Evolutionary conservation across 75 land plant genomes (phyloP), one percentile per base, ranked within the genome.

Genomic region (Cryptomeria japonica): DNA sequence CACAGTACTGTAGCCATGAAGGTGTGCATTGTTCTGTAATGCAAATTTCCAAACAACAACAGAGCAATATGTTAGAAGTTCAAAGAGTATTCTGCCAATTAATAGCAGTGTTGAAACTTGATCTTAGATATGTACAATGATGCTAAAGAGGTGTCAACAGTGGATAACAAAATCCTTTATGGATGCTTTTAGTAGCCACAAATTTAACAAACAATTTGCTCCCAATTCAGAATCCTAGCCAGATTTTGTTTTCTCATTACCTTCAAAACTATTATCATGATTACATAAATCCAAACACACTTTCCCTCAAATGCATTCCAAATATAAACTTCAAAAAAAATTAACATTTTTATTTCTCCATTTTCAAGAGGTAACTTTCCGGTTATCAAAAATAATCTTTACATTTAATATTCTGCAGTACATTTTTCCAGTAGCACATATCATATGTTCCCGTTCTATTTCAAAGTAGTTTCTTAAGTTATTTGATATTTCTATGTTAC

Each of bases 1-100:
- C 90, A 83, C 31, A 84, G 92, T 87, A 73, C 88, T 89, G 88
- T 86, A 91, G 16, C 92, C 92, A 51, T 89, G 87, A 64, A 91
- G 90, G 87, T 85, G 75, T 39, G 89, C 90, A 56, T 86, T 89
- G 85, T 91, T 91, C 92, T 91, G 88, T 37, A 89, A 42, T 25
- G 73, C 83, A 83, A 73, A 32, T 46, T n/a, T 49, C 53, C 38
- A 19, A 85, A 3, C 53, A 88, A 36, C 34, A 37, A 38, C 16
- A 84, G 18, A 15, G 31, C 31, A 22, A 32, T 38, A 19, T 18
- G 18, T 22, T 39, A 25, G 4, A 72, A 77, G 28, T 14, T 76
- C 28, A 0, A 12, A 22, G 13, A 38, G n/a, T 61, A 64, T 34
- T 38, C 9, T n/a, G 19, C 36, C 32, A 16, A 64, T 76, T 39